Base-by-base conservation (phyloP, 2,329 filamentous ascomycete species). In the Fusarium tupiense region DNA sequence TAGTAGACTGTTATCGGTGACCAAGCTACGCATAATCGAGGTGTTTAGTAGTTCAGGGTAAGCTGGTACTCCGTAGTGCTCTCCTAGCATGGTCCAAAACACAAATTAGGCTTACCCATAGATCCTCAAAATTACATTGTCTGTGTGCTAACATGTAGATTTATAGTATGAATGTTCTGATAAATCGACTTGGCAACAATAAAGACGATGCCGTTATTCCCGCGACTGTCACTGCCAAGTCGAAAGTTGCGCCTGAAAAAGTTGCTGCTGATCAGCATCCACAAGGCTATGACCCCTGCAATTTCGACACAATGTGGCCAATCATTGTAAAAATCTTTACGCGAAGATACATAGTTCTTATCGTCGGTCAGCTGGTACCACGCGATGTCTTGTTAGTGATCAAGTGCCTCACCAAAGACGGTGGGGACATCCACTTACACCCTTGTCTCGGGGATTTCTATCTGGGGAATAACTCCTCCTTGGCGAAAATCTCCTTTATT, bases 251-350 rank as follows among this genome's bases (percentile, higher is more conserved):
- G 1, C 17, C 17, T 24, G 0, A 35, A 7, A 20, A 7, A 2
- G 3, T 16, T 14, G 3, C 3, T 8, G 10, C 17, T n/a, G 17
- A 52, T 14, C 2, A 6, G 8, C 12, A 9, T 20, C n/a, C 31
- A 26, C 31, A 35, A 24, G 49, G 49, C 49, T 24, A 20, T 12
- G 11, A 14, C 14, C 31, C 49, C n/a, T 24, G n/a, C 4, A 5
- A 20, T 24, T 20, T 24, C 2, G 2, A 20, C 4, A 12, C n/a
- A 16, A 11, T 12, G 12, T 11, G 17, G 9, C 31, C 49, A 52
- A 35, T 35, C n/a, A 52, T 13, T 8, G 8, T 2, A 6, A 4
- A 7, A 0, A 0, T 4, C 17, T 52, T 3, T 8, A 20, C 3
- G 31, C 31, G 9, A 24, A 3, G 31, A 11, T 5, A 24, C 29